Base-by-base conservation (phyloP, 768 basidiomycete genomes). In the Suillus bovinus region DNA sequence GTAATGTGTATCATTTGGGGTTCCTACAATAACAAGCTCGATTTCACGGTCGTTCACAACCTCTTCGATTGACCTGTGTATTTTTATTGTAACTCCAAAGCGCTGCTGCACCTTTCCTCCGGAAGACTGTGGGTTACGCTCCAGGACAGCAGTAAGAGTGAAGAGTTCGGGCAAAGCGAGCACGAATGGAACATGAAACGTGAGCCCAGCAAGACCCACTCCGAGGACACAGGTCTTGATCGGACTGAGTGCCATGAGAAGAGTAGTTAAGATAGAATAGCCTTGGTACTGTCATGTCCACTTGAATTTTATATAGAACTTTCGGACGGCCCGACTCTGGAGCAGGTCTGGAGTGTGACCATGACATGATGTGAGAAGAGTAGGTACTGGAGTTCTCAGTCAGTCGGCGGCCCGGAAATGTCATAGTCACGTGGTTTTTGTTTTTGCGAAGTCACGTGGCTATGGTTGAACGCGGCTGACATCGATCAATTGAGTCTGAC, bases 131-230 rank as follows among this genome's bases (percentile, higher is more conserved):
- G 91, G 89, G 67, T 86, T 88, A 58, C 91, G 82, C 72, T 92
- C 87, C 62, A 93, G 79, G 54, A 93, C 87, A n/a, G 90, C 82
- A 66, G 87, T 81, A 39, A 94, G 83, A 10, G 76, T 82, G 79
- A 92, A 93, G 55, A 85, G 74, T 29, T 89, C 78, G 0, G 91
- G 88, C 22, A 90, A 79, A 3, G 90, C 85, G 60, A 88, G 82
- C 61, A 95, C 77, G 72, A 93, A 90, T 0, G 93, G 93, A 61
- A 88, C 68, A 72, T 95, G 93, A 76, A 95, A 94, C 3, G 89
- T 89, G 44, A 88, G 77, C 39, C 88, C 88, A 22, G 87, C 82
- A 63, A 93, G 84, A 44, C 92, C 93, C 39, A 90, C 86, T 22
- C 91, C 91, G 4, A 93, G 78, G 7, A 91, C 85, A 67, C 90